Evolutionary conservation across 2,329 filamentous ascomycete species (phyloP).

Genomic region (Zymoseptoria pseudotritici): DNA sequence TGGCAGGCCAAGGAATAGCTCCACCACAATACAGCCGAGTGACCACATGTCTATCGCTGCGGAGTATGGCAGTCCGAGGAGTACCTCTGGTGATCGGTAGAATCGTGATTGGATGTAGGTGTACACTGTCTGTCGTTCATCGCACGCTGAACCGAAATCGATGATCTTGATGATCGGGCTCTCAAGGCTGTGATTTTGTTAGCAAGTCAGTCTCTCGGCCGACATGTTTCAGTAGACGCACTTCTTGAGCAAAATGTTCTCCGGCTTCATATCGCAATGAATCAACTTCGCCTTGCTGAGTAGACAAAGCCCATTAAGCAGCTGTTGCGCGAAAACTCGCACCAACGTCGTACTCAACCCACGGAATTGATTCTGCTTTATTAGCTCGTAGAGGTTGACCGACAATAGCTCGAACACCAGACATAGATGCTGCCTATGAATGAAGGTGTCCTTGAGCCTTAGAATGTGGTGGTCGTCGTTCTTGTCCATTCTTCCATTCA

Average conservation of each 20-base stretch:
- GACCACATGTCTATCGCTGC: constrained; percentile 99
- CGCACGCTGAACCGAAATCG: constrained; percentile 96
- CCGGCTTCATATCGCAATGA: constrained; percentile 95
- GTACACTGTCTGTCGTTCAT: constrained; percentile 96
- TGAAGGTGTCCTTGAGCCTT: constrained; percentile 94
- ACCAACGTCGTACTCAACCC: constrained; percentile 94
- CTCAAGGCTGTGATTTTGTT: constrained; percentile 55
- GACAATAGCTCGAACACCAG: constrained; percentile 93
- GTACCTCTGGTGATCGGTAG: constrained; percentile 91
- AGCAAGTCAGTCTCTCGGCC: neutral
- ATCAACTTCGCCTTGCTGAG: constrained; percentile 95
- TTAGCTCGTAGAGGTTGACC: constrained; percentile 95
- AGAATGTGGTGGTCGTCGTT: constrained; percentile 97
- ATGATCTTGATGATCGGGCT: constrained; percentile 99
- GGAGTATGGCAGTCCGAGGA: constrained; percentile 92
- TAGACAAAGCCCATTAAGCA: constrained; percentile 84
- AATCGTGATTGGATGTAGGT: constrained; percentile 98
- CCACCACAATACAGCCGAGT: constrained; percentile 93
- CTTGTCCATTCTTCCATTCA: constrained; percentile 98
- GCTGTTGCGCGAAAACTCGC: constrained; percentile 92
- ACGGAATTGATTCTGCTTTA: constrained; percentile 99
- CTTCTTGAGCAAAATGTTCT: constrained; percentile 97
- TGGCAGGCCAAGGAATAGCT: constrained; percentile 88
- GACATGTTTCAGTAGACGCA: constrained; percentile 30
- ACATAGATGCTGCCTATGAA: constrained; percentile 93